phyloP scores from a whole-genome alignment of 208 protist species.

The Trypanosoma cruzi region DNA sequence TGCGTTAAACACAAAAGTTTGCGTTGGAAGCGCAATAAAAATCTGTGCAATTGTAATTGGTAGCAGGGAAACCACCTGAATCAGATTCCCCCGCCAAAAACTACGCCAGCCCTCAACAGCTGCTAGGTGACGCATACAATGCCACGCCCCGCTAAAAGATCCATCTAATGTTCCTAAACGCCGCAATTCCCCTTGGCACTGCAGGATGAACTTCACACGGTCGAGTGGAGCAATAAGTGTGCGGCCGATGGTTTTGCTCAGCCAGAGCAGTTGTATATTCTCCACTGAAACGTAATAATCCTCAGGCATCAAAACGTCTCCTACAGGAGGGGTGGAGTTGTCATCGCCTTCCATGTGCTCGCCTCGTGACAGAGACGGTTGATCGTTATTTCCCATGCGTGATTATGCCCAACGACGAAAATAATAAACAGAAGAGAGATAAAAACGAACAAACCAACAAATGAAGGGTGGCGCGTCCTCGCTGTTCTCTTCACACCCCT shows the following conservation, averaged over 20 bases:
- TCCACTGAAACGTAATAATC: conserved; percentile 49
- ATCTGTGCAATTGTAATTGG: conserved; percentile 67
- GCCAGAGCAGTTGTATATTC: conserved; percentile 56
- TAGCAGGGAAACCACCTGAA: conserved; percentile 71
- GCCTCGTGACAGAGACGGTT: not conserved
- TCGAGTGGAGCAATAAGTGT: conserved; percentile 79
- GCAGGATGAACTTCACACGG: conserved; percentile 86
- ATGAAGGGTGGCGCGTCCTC: conserved; percentile 1
- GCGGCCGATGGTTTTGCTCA: conserved; percentile 41
- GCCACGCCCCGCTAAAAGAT: conserved; percentile 57
- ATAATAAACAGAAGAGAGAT: not conserved
- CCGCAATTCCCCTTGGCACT: conserved; percentile 71
- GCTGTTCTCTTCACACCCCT: not conserved
- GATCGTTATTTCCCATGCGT: conserved; percentile 6
- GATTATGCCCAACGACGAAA: not conserved
- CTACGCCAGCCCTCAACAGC: conserved; percentile 54
- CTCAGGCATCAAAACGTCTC: conserved; percentile 10
- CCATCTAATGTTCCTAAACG: conserved; percentile 44
- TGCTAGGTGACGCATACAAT: conserved; percentile 53
- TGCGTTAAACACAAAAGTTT: conserved; percentile 56
- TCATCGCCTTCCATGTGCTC: not conserved
- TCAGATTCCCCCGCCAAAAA: conserved; percentile 85
- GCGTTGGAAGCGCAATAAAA: conserved; percentile 68
- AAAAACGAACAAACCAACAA: conserved; percentile 18
- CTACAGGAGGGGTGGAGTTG: not conserved